Evolutionary conservation across 176 grass and related monocot species (phyloP), one percentile per base, ranked within the genome.

Genomic region (Zea mays): DNA sequence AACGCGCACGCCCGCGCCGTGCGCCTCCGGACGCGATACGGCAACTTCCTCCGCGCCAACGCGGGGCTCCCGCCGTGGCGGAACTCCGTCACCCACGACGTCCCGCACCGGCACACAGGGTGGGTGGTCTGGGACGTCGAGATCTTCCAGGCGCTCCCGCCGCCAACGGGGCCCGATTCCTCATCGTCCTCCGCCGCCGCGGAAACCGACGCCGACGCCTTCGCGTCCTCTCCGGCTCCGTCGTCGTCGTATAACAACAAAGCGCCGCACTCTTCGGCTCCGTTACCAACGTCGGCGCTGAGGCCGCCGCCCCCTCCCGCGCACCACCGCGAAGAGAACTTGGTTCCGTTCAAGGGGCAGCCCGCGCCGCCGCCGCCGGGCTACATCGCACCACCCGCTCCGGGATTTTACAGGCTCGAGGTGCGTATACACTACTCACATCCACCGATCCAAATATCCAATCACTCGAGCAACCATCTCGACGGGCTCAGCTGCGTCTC

Each of bases 121-220:
- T 98, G 87, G 89, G 45, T 94, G 4, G 76, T 98, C 6, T 98
- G 95, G 95, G 88, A 90, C 16, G 81, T 98, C 52, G 85, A 94
- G 77, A 45, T 98, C 62, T 71, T 98, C 7, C 85, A 92, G 75
- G 81, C 75, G 16, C 42, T 74, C 9, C 33, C 70, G 3, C 33
- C 77, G 7, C 65, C 33, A 0, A 20, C 55, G 3, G 75, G 45
- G 4, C 11, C 67, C 2, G 76, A 78, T 42, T 56, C 48, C 44
- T 4, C 54, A 16, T 3, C 52, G 16, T n/a, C 52, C 6, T 55
- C 3, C 2, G 0, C 13, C 6, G 20, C 7, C 12, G 0, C 57
- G 11, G 55, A 20, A 2, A 5, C 39, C 65, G 40, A 4, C 9
- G 27, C 1, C 33, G 5, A 19, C 13, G 13, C 5, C 62, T 0